Conservation (phyloP, 1,284 basidiomycete species). For the Trichosporon sp. region DNA sequence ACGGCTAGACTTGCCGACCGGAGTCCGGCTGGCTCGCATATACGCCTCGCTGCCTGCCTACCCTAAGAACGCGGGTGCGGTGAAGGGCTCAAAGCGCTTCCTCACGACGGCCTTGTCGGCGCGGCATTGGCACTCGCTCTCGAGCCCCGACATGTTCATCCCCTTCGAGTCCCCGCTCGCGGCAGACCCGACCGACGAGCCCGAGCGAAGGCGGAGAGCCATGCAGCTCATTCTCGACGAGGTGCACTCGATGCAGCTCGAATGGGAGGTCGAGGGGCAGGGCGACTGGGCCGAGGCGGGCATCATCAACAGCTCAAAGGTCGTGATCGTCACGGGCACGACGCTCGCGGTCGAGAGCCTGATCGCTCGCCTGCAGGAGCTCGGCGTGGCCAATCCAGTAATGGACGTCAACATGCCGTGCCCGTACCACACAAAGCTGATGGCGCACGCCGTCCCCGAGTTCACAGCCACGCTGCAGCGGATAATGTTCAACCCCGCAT, state of each 20-base stretch:
- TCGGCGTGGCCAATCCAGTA: constrained; percentile 45
- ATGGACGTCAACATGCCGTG: constrained; percentile 48
- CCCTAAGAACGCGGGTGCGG: constrained; percentile 17
- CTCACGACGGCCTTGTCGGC: constrained; percentile 43
- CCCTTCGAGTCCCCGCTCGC: constrained; percentile 22
- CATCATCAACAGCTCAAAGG: constrained; percentile 45
- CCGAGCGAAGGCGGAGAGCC: constrained; percentile 31
- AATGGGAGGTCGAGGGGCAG: constrained; percentile 32
- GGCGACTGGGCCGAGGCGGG: constrained; percentile 45
- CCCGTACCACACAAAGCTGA: constrained; percentile 44
- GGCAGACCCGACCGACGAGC: constrained; percentile 18
- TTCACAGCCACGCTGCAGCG: constrained; percentile 35
- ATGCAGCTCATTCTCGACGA: constrained; percentile 47
- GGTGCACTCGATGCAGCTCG: constrained; percentile 37
- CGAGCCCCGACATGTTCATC: constrained; percentile 32
- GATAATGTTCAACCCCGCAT: constrained; percentile 27
- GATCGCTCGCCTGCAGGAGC: constrained; percentile 38
- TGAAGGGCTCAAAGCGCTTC: constrained; percentile 20
- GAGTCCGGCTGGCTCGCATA: constrained; percentile 40
- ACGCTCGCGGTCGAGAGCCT: constrained; percentile 39
- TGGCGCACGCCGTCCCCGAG: constrained; percentile 41
- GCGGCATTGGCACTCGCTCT: constrained; percentile 42
- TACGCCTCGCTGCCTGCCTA: constrained; percentile 36
- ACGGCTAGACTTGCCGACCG: constrained; percentile 39
- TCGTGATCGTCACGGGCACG: constrained; percentile 44